Evolutionary conservation across 2,329 filamentous ascomycete species (phyloP), one percentile per base, ranked within the genome.

Genomic region (Thielaviopsis musarum): DNA sequence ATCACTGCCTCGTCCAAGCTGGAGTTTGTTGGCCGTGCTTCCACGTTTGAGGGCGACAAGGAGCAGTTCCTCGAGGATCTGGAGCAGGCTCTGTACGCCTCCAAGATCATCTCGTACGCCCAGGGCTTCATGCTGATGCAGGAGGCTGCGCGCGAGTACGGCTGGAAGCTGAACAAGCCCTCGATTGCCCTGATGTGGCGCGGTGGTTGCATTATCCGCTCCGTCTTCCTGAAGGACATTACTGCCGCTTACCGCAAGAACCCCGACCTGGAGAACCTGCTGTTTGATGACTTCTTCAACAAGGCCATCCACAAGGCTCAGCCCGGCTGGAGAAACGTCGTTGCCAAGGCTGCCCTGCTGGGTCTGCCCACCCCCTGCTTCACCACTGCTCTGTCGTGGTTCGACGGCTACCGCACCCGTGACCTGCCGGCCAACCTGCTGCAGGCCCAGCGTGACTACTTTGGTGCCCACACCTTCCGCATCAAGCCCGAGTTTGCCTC

Each of bases 51-150:
- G 68, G 93, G 93, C 67, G 82, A 96, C 83, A 90, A 87, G 81
- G 79, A 88, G 73, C 82, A 90, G 73, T 95, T 97, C 83, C 84
- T 98, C 67, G 88, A 88, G 67, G 91, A 98, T 75, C 88, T 98
- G 57, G 93, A 98, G 81, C 93, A 98, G 80, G 93, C 91, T 66
- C 84, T 98, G 63, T 98, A 98, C 72, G 93, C 93, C 66, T 97
- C 91, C 70, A 98, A 98, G 87, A 98, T 98, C 72, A 96, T 98
- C 76, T 98, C 93, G 21, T 98, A 98, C 73, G 90, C 93, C 65
- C 93, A 98, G 78, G 93, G 93, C 72, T 98, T 98, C 83, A 97
- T 97, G 91, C 83, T 98, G 70, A 97, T 98, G 83, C 91, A 97
- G 79, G 87, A 95, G 77, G 91, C 93, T 67, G 93, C 91, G 74